These are phyloP conservation scores for Pseudofabraea citricarpa DNA, from an alignment of 2,329 filamentous ascomycete species.

Conservation along the genomic window DNA sequence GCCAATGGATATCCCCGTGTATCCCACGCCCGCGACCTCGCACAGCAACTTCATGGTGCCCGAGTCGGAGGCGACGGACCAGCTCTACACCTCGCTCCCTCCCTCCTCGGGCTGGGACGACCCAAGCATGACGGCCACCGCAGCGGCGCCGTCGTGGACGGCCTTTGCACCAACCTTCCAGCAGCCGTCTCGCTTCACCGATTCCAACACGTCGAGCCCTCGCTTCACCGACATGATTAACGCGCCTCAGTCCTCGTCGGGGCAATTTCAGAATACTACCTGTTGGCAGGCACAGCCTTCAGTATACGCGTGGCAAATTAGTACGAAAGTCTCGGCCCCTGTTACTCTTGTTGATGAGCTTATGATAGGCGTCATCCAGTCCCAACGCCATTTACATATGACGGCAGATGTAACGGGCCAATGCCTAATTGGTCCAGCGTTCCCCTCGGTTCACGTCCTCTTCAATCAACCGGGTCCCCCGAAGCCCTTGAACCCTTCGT, in stretches of 20 bases:
- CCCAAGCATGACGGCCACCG: conserved; percentile 12
- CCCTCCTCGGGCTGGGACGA: conserved; percentile 23
- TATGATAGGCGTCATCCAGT: conserved; percentile 22
- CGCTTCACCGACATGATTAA: conserved; percentile 20
- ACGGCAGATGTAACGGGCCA: conserved; percentile 14
- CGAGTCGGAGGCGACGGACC: conserved; percentile 12
- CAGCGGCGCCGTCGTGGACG: conserved; percentile 18
- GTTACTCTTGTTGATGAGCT: conserved; percentile 22
- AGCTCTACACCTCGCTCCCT: conserved; percentile 13
- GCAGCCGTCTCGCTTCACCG: conserved; percentile 21
- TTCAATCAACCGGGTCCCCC: conserved; percentile 18
- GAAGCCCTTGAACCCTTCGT: conserved; percentile 11
- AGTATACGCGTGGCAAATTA: conserved; percentile 25
- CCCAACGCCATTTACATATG: conserved; percentile 20
- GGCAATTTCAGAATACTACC: conserved; percentile 6
- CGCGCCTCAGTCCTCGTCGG: conserved; percentile 7
- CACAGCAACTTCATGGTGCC: conserved; percentile 8
- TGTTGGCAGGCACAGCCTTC: conserved; percentile 26
- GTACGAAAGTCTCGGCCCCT: conserved; percentile 24
- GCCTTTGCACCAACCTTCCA: conserved; percentile 22
- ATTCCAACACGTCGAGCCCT: conserved; percentile 8
- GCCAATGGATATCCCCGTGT: background rate
- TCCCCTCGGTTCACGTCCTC: conserved; percentile 23
- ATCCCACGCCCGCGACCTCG: background rate
- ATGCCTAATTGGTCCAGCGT: conserved; percentile 15